These are phyloP conservation scores for Teunomyces panamensis DNA, from an alignment of 805 yeast species.

Conservation along the genomic window DNA sequence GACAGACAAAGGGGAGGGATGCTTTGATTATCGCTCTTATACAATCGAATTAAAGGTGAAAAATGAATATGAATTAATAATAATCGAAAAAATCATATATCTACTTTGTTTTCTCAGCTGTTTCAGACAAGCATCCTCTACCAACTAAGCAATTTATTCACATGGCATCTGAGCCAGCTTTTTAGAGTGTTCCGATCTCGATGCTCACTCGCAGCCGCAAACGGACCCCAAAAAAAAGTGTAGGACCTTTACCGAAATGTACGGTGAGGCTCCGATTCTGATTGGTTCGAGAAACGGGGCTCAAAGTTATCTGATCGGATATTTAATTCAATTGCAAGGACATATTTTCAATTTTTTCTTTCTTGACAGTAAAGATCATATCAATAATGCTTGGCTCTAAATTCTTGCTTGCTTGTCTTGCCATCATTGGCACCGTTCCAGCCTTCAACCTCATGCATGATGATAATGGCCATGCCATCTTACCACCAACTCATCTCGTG, in stretches of 20 bases:
- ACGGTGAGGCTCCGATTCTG: background rate
- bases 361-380: background rate
- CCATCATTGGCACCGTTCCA: conserved; percentile 5
- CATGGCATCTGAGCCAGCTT: background rate
- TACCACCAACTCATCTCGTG: conserved; percentile 14
- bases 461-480: conserved; percentile 11
- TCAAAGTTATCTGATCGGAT: conserved; percentile 6
- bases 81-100: no score
- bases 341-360: conserved; percentile 2
- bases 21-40: no score
- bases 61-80: background rate
- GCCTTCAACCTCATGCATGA: conserved; percentile 10
- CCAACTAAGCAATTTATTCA: no score
- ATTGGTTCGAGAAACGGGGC: conserved; percentile 3
- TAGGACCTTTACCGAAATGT: background rate
- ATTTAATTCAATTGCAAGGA: background rate
- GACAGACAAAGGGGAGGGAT: background rate
- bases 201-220: conserved; percentile 2
- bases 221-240: background rate
- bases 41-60: background rate
- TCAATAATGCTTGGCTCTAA: conserved; percentile 8
- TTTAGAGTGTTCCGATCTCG: background rate
- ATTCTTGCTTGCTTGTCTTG: conserved; percentile 5
- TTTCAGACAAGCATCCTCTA: no score
- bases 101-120: no score